Evolutionary conservation across 2,329 filamentous ascomycete species (phyloP).

Genomic region (Dendryphion nanum): DNA sequence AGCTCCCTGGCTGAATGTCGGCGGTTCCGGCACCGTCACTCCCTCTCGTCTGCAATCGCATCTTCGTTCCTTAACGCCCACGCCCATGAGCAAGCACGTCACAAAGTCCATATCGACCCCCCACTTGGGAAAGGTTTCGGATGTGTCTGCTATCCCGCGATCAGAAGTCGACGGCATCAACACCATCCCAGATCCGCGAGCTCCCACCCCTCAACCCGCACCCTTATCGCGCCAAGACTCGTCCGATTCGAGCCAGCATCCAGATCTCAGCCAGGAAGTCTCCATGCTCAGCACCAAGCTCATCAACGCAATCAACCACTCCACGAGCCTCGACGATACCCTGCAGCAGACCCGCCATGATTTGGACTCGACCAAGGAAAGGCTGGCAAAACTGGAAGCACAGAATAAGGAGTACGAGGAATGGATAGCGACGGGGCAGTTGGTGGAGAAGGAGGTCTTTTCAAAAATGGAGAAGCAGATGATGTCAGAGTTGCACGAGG

Average conservation of each 20-base stretch:
- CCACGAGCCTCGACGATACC: conserved; percentile 86
- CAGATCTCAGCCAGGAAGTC: conserved; percentile 71
- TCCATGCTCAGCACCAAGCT: conserved; percentile 91
- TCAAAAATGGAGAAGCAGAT: conserved; percentile 53
- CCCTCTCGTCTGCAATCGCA: conserved; percentile 27
- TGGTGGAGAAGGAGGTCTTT: conserved; percentile 72
- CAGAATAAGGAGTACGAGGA: conserved; percentile 68
- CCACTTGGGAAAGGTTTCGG: conserved; percentile 30
- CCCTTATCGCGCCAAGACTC: conserved; percentile 40
- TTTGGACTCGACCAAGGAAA: conserved; percentile 68
- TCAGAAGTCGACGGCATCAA: conserved; percentile 60
- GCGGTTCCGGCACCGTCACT: conserved; percentile 30
- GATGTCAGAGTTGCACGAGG: conserved; percentile 42
- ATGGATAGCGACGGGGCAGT: conserved; percentile 68
- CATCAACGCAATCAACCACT: conserved; percentile 95
- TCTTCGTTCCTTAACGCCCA: conserved; percentile 35
- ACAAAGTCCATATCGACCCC: conserved; percentile 39
- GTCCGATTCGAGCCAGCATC: conserved; percentile 51
- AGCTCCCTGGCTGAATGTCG: conserved; percentile 30
- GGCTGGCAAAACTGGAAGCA: conserved; percentile 66
- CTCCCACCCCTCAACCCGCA: conserved; percentile 36
- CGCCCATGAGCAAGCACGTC: conserved; percentile 35
- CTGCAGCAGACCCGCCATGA: conserved; percentile 81
- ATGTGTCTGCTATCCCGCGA: conserved; percentile 21
- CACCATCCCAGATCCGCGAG: conserved; percentile 60